phyloP scores from a whole-genome alignment of 2,329 filamentous ascomycete species.

The Hawksworthiomyces lignivorus region DNA sequence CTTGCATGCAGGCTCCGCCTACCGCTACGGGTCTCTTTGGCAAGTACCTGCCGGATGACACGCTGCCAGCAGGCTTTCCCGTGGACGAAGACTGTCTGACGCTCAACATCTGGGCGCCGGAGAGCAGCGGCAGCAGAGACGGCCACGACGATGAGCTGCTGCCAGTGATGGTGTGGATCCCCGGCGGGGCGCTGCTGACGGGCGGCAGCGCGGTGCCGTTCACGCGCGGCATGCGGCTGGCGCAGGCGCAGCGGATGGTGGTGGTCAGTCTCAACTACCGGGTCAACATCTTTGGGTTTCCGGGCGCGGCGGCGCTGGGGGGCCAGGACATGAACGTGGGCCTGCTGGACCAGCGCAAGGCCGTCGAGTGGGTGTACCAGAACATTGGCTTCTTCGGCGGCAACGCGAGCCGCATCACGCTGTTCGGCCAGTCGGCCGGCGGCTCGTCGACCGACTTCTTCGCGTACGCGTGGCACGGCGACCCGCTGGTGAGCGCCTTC shows the following conservation, averaged over 20 bases:
- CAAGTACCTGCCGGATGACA: neutral
- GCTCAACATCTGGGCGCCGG: neutral
- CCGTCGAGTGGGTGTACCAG: conserved; percentile 39
- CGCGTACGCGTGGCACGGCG: too few relatives aligned
- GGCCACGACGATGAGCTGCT: too few relatives aligned
- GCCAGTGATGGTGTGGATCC: conserved; percentile 1
- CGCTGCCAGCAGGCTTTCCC: too few relatives aligned
- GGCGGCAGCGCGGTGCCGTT: conserved; percentile 22
- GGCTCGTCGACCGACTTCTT: neutral
- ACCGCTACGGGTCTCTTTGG: neutral
- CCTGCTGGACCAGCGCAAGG: conserved; percentile 39
- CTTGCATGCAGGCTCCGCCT: too few relatives aligned
- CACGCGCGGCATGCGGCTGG: conserved; percentile 35
- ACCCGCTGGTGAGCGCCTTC: conserved; percentile 2
- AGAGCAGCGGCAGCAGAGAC: neutral
- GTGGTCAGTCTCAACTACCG: conserved; percentile 41
- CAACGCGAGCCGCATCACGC: conserved; percentile 11
- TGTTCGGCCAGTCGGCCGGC: conserved; percentile 2
- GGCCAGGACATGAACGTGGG: conserved; percentile 32
- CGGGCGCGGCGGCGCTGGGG: conserved; percentile 19
- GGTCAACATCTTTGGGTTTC: conserved; percentile 34
- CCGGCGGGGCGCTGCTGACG: conserved; percentile 12
- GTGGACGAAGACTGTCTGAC: conserved; percentile 4
- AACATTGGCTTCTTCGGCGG: conserved; percentile 34
- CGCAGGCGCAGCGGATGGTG: conserved; percentile 33